Base-by-base conservation (phyloP, 306 rosid species). In the Styphnolobium japonicum region DNA sequence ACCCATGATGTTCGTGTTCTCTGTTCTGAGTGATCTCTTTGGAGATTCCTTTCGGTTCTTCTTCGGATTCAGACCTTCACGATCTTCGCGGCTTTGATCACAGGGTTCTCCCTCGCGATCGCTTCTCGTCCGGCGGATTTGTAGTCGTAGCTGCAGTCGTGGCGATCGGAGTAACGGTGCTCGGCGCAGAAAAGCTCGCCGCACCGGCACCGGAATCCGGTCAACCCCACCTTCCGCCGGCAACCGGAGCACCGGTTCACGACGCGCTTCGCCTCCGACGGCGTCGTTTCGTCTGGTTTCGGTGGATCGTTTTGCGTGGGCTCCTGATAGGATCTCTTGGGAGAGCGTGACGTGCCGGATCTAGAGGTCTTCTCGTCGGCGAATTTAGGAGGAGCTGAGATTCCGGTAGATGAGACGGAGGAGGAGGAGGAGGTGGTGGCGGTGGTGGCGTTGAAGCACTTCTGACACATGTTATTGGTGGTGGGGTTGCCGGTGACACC, bases 161-260 rank as follows among this genome's bases (percentile, higher is more conserved):
- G 99, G 14, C 99, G 96, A 78, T 96, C 99, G 60, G 99, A 86
- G 80, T 96, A 96, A 69, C 99, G 92, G 36, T 96, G 99, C 53
- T 91, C 93, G 0, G 90, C 25, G 80, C 99, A 96, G 73, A 93
- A 96, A 0, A 96, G 92, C 7, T 96, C 98, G 0, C 99, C 99
- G 63, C 99, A 96, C 7, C 99, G 96, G 78, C 99, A 96, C 3
- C 97, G 86, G 78, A 96, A 90, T 7, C 99, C 98, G 55, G 98
- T 93, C 51, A 96, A 85, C 0, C 99, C 99, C 21, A 96, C 98
- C 76, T 92, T 82, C 57, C 87, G 73, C 25, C 89, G 86, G 46
- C 99, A 96, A 0, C 99, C 97, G 18, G 96, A 91, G 85, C 99
- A 96, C 5, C 99, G 91, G 70, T 85, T 91, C 10, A 91, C 94